These are phyloP conservation scores for Trametes punicea DNA, from an alignment of 768 basidiomycete genomes.

Conservation along the genomic window DNA sequence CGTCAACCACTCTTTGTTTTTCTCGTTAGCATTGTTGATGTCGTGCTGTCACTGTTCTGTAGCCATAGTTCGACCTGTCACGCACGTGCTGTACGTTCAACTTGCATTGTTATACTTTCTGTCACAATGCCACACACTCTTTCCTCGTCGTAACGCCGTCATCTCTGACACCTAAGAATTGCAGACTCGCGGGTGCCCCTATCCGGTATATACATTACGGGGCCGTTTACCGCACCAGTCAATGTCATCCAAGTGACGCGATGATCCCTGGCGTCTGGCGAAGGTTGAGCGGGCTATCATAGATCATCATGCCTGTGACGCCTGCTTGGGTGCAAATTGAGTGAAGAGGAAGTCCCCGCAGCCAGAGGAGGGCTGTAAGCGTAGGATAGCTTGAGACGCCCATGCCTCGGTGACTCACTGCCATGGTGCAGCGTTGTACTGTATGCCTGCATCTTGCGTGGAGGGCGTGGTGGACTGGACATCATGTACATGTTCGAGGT, in stretches of 20 bases:
- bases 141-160: background rate
- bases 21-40: background rate
- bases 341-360: no score
- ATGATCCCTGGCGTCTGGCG: no score
- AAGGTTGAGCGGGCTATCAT: no score
- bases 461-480: background rate
- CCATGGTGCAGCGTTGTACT: no score
- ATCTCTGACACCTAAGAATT: background rate
- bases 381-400: background rate
- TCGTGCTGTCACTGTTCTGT: conserved; percentile 3
- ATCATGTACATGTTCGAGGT: background rate
- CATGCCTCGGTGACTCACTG: background rate
- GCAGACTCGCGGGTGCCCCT: no score
- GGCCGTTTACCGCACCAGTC: no score
- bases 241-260: no score
- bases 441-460: background rate
- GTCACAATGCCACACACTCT: background rate
- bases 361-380: background rate
- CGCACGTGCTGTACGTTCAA: background rate
- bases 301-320: no score
- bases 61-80: conserved; percentile 10
- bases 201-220: no score
- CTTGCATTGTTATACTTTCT: background rate
- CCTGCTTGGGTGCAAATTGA: no score
- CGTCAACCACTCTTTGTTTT: background rate